Conservation (phyloP, 129 eudicot species). For the Mikania micrantha region DNA sequence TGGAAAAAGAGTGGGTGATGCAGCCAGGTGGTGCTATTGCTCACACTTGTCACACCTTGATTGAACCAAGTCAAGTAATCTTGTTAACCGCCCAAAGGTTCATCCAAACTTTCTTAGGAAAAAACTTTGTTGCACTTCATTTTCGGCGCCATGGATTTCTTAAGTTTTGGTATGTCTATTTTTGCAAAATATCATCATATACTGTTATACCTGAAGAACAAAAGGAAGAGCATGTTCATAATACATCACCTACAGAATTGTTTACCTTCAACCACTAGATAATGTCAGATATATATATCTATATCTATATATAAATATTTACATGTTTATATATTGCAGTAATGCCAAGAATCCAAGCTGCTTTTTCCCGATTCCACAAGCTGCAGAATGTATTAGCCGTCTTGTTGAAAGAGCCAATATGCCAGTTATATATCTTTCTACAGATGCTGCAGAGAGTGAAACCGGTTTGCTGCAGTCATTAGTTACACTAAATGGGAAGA, state of each 20-base stretch:
- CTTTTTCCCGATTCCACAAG: constrained; percentile 91
- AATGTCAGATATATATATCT: not conserved
- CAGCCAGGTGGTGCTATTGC: constrained; percentile 98
- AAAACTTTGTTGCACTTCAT: constrained; percentile 74
- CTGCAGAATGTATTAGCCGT: constrained; percentile 84
- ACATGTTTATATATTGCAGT: constrained; percentile 44
- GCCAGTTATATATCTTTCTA: constrained; percentile 90
- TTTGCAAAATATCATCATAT: not conserved
- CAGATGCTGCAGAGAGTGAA: constrained; percentile 99
- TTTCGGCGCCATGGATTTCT: constrained; percentile 94
- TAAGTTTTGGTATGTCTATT: constrained; percentile 72
- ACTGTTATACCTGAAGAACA: not conserved
- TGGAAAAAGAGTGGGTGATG: constrained; percentile 87
- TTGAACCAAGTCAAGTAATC: constrained; percentile 82
- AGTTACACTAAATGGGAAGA: constrained; percentile 56
- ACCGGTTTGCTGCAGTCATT: constrained; percentile 81
- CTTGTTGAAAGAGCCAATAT: constrained; percentile 80
- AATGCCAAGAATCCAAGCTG: constrained; percentile 93
- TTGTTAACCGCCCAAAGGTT: constrained; percentile 93
- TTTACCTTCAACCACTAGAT: not conserved
- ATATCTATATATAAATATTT: not conserved
- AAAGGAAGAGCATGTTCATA: not conserved
- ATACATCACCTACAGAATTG: not conserved
- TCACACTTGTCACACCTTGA: constrained; percentile 72
- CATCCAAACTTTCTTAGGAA: constrained; percentile 81